These are phyloP conservation scores for Collybiopsis confluens DNA, from an alignment of 768 basidiomycete genomes.

Conservation along the genomic window DNA sequence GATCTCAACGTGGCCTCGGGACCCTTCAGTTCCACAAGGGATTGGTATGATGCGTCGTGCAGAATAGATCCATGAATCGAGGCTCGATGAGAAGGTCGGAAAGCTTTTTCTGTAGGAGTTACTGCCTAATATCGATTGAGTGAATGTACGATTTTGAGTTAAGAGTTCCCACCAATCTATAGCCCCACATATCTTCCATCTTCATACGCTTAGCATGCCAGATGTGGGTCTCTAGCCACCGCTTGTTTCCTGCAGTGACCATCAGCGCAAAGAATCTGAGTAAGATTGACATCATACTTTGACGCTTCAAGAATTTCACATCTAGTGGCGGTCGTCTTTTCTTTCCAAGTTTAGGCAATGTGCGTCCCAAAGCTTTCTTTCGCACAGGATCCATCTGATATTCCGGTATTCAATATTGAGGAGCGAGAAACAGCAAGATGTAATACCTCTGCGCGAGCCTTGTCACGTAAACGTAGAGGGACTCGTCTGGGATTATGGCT, in stretches of 20 bases:
- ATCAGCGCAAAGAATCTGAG: not conserved
- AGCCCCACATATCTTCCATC: slow-evolving; percentile 92
- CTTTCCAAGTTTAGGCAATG: slow-evolving; percentile 63
- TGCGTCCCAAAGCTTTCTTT: slow-evolving; percentile 34
- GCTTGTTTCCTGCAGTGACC: slow-evolving; percentile 60
- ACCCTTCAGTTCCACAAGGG: slow-evolving; percentile 71
- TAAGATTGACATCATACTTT: slow-evolving; percentile 46
- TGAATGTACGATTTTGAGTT: not conserved
- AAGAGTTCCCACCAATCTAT: slow-evolving; percentile 59
- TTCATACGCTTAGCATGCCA: slow-evolving; percentile 98
- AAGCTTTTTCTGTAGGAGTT: slow-evolving; percentile 88
- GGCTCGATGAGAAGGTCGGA: slow-evolving; percentile 88
- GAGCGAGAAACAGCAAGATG: not conserved
- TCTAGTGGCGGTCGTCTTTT: slow-evolving; percentile 53
- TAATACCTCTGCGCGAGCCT: slow-evolving; percentile 77
- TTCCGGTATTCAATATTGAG: not conserved
- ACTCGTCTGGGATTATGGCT: slow-evolving; percentile 93
- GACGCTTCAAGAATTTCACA: slow-evolving; percentile 62
- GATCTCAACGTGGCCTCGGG: slow-evolving; percentile 48
- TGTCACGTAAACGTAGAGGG: slow-evolving; percentile 75
- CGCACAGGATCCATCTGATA: slow-evolving; percentile 45
- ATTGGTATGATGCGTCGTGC: slow-evolving; percentile 87
- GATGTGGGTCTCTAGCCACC: slow-evolving; percentile 94
- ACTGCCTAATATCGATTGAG: slow-evolving; percentile 48
- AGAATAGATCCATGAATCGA: slow-evolving; percentile 80